phyloP scores from a whole-genome alignment of 345 rosid genomes.

The Aquilaria malaccensis region DNA sequence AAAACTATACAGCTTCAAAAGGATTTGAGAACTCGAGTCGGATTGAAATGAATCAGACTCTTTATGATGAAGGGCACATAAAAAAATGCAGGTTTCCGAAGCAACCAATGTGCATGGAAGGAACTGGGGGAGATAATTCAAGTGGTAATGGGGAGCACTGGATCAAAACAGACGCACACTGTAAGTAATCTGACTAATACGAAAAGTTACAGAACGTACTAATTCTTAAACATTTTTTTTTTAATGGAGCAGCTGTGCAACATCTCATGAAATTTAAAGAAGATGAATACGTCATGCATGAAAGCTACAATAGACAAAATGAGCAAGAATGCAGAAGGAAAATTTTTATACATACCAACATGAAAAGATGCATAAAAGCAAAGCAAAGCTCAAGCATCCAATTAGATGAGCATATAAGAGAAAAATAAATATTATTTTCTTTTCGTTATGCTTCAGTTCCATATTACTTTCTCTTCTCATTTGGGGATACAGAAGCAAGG shows the following conservation, averaged over 20 bases:
- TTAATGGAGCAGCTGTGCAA: not conserved
- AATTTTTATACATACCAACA: slow-evolving; percentile 3
- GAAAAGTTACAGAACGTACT: not conserved
- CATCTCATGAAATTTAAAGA: not conserved
- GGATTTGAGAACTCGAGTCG: slow-evolving; percentile 13
- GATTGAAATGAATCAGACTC: slow-evolving; percentile 19
- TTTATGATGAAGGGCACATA: slow-evolving; percentile 18
- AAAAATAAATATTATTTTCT: too few relatives aligned
- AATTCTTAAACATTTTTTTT: not conserved
- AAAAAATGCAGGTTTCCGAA: slow-evolving; percentile 20
- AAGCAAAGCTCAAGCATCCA: too few relatives aligned
- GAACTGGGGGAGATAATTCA: slow-evolving; percentile 24
- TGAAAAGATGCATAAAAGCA: too few relatives aligned
- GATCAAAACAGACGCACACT: slow-evolving; percentile 91
- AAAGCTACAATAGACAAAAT: not conserved
- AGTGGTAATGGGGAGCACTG: slow-evolving; percentile 54
- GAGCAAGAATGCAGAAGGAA: not conserved
- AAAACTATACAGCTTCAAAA: slow-evolving; percentile 29
- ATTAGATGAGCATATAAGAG: too few relatives aligned
- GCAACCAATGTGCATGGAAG: slow-evolving; percentile 22
- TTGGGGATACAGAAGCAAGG: too few relatives aligned
- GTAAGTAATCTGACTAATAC: slow-evolving; percentile 40
- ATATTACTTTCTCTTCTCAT: too few relatives aligned
- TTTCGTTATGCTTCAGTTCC: too few relatives aligned
- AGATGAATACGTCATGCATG: not conserved